phyloP scores from a whole-genome alignment of 441 rosid genomes.

The Corymbia citriodora region DNA sequence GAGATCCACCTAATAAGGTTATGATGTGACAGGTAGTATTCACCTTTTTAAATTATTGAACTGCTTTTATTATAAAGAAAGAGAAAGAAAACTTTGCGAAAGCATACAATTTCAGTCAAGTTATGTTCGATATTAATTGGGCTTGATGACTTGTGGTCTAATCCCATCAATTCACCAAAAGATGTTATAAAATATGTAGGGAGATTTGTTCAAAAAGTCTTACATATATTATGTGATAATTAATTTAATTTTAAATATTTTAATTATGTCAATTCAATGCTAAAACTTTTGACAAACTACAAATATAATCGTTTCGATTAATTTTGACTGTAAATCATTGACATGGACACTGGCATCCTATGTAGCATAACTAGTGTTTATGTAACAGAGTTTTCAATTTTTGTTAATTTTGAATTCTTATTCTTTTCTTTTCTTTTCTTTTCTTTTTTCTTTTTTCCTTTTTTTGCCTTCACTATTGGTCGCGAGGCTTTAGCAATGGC shows the following conservation, averaged over 20 bases:
- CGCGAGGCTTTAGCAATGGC: fast-evolving
- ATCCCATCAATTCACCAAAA: neutral
- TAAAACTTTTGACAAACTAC: too few relatives aligned
- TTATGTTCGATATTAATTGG: neutral
- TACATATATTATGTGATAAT: fast-evolving
- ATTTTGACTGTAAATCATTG: fast-evolving
- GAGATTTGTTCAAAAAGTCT: neutral
- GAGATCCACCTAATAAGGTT: too few relatives aligned
- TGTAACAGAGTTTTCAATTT: fast-evolving
- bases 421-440: fast-evolving
- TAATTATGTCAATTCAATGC: too few relatives aligned
- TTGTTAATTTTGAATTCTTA: too few relatives aligned
- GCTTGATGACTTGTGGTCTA: neutral
- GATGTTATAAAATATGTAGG: neutral
- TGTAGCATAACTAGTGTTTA: fast-evolving
- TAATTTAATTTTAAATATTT: fast-evolving
- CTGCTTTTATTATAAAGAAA: too few relatives aligned
- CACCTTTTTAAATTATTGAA: too few relatives aligned
- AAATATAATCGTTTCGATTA: too few relatives aligned
- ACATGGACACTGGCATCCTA: fast-evolving
- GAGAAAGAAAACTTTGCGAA: neutral
- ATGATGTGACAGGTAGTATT: too few relatives aligned
- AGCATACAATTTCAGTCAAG: neutral
- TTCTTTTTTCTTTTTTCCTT: too few relatives aligned
- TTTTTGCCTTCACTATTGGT: neutral